A percentile compares a stretch with the other conserved stretches of the same genome.
Conservation (phyloP, 192 early-diverging fungal species). For the Mortierella hygrophila region DNA sequence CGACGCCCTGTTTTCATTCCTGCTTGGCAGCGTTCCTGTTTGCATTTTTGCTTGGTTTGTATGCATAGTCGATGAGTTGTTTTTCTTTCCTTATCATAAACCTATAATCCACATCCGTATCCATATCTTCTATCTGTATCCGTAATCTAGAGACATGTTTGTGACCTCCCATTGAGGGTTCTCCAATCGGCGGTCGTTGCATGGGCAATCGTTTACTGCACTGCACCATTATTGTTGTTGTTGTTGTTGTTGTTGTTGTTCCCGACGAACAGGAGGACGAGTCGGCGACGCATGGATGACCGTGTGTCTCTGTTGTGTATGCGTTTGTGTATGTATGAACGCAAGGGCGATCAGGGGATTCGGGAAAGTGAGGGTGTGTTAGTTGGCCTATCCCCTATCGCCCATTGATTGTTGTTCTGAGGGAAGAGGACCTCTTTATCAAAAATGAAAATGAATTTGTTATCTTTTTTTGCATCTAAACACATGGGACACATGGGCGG, state of each 20-base stretch:
- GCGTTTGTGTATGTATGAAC: not conserved
- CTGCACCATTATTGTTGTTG: not conserved
- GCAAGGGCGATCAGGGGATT: not conserved
- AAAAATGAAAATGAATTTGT: not conserved
- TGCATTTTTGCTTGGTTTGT: not conserved
- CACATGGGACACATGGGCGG: not conserved
- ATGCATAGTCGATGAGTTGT: not conserved
- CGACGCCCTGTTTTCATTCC: not conserved
- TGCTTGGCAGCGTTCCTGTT: not conserved
- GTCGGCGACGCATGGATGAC: not conserved
- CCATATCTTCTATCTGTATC: not conserved
- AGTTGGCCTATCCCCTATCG: not conserved
- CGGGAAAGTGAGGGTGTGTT: not conserved
- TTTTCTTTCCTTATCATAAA: not conserved
- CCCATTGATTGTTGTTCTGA: not conserved
- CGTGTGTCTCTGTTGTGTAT: not conserved
- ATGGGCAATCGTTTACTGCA: no score
- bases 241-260: not conserved
- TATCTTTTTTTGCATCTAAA: not conserved
- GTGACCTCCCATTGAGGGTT: not conserved
- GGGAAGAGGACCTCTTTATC: not conserved
- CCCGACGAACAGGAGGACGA: not conserved
- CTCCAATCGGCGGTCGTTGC: not conserved
- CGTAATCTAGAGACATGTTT: conserved; percentile 2
- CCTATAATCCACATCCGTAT: not conserved